These are phyloP conservation scores for Salix exigua DNA, from an alignment of 345 rosid species.

Conservation along the genomic window DNA sequence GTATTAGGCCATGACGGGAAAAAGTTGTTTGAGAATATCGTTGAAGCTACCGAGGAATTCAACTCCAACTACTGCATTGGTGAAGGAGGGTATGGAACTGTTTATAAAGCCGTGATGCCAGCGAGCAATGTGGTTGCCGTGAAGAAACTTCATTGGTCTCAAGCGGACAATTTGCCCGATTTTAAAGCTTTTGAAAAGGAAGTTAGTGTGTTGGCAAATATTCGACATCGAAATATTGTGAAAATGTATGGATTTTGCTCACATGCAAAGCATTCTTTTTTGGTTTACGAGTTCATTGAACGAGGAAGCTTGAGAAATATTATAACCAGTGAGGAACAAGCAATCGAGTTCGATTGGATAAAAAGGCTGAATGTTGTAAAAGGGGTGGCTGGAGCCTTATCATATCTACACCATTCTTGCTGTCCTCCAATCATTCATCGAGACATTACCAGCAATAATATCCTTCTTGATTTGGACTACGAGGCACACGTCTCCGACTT, in stretches of 20 bases:
- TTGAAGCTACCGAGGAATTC: slow-evolving; percentile 9
- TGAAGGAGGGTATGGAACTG: slow-evolving; percentile 3
- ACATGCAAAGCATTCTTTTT: background rate
- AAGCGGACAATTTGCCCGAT: background rate
- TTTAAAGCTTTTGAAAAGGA: slow-evolving; percentile 3
- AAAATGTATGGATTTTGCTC: slow-evolving; percentile 6
- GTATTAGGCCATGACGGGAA: no score
- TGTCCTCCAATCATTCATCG: background rate
- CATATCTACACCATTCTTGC: slow-evolving; percentile 4
- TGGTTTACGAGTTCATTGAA: slow-evolving; percentile 3
- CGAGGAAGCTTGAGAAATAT: slow-evolving; percentile 7
- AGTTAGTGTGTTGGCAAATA: background rate
- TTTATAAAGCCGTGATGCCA: background rate
- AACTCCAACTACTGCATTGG: slow-evolving; percentile 9
- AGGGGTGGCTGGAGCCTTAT: slow-evolving; percentile 7
- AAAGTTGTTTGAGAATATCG: background rate
- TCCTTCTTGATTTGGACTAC: background rate
- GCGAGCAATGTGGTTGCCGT: slow-evolving; percentile 5
- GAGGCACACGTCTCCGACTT: slow-evolving; percentile 1
- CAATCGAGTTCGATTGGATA: background rate
- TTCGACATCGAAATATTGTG: background rate
- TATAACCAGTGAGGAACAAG: background rate
- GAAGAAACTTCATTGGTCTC: slow-evolving; percentile 13
- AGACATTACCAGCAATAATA: slow-evolving; percentile 13
- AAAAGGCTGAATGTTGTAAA: slow-evolving; percentile 7